Base-by-base conservation (phyloP, 1,139 yeast genomes). In the Sugiyamaella neomexicana region DNA sequence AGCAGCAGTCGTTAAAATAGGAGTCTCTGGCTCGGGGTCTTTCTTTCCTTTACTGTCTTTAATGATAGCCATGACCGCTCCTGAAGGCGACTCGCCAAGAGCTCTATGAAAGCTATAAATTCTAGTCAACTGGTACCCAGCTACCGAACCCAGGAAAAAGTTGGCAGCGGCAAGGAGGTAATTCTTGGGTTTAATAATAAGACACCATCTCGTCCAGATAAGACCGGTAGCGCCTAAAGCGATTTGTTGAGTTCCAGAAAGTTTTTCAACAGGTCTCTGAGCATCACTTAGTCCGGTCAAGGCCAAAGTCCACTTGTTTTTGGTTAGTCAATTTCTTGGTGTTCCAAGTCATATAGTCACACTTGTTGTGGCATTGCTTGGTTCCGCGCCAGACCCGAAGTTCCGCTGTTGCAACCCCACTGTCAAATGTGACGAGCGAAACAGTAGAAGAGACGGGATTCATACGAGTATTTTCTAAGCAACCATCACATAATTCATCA, bases 141-240 rank as follows among this genome's bases (percentile, higher is more conserved):
- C 97, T 45, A 95, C 96, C 40, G 85, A 76, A 29, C 96, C 97
- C 59, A 93, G 77, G 78, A 93, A 93, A 78, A 90, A 89, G 75
- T 93, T 93, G 57, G 93, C 99, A 32, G 95, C 83, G 3, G 98
- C 99, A 64, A 93, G 79, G 58, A 93, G 76, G 63, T 80, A 78
- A 75, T 93, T 93, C 73, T 88, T 86, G 52, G 99, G 99, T 65
- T 77, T 83, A 69, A 93, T 93, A 60, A 90, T 95, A 72, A 90
- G 81, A 32, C 97, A 91, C 99, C 99, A 93, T 71, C 99, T 83
- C 46, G 99, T 93, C 99, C 99, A 93, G 65, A 93, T 90, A 54
- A 82, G 83, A 55, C 98, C 99, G 1, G 99, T 93, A 48, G 93
- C 93, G 65, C 88, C 80, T 57, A 93, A 78, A 0, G 99, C 96